Conservation (phyloP, 305 asterid species). For the Solanum hybrid region DNA sequence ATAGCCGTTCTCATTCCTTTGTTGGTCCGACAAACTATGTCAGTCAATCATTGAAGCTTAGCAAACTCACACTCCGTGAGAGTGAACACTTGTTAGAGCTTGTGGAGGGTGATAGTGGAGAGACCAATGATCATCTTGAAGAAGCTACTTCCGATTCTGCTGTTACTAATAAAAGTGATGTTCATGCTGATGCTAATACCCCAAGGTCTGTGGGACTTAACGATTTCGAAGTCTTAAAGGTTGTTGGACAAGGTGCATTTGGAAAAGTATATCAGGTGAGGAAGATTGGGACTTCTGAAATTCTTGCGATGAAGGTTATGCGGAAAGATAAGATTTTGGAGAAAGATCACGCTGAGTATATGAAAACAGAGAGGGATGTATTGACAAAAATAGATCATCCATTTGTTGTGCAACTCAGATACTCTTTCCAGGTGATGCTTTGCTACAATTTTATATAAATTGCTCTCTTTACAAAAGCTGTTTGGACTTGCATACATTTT, state of each 20-base stretch:
- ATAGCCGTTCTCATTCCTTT: constrained; percentile 58
- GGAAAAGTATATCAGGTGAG: constrained; percentile 89
- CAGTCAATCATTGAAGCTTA: constrained; percentile 34
- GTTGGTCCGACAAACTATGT: constrained; percentile 58
- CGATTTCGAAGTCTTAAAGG: constrained; percentile 70
- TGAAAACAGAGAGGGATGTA: constrained; percentile 79
- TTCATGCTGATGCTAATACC: constrained; percentile 17
- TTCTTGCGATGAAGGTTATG: constrained; percentile 89
- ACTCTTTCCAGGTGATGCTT: constrained; percentile 73
- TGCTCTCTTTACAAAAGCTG: background rate
- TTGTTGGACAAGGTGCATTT: constrained; percentile 89
- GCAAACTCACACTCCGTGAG: constrained; percentile 40
- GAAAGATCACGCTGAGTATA: constrained; percentile 71
- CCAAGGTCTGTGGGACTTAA: constrained; percentile 49
- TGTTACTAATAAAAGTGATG: background rate
- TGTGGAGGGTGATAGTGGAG: constrained; percentile 25
- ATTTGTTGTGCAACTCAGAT: constrained; percentile 65
- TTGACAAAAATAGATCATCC: constrained; percentile 72
- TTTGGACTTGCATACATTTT: background rate
- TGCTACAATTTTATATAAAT: background rate
- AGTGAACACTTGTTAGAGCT: constrained; percentile 35
- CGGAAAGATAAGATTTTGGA: constrained; percentile 78
- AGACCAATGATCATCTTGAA: constrained; percentile 19
- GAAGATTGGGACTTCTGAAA: constrained; percentile 59
- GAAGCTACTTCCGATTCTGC: constrained; percentile 17